These are phyloP conservation scores for Xylariaceae sp. DNA, from an alignment of 2,329 filamentous ascomycete species.

Conservation along the genomic window DNA sequence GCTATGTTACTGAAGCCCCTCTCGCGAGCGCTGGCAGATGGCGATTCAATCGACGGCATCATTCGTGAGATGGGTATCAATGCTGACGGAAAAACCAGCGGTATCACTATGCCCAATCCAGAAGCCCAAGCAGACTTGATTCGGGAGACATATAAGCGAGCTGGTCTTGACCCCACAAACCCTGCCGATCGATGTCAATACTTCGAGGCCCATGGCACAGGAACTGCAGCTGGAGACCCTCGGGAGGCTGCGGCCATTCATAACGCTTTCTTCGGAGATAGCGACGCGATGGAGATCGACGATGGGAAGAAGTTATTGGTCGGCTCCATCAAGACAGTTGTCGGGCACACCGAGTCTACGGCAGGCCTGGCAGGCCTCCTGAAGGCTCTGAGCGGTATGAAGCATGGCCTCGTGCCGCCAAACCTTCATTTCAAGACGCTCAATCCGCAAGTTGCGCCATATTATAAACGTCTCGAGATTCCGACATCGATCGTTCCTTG, in stretches of 20 bases:
- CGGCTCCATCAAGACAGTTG: conserved; percentile 42
- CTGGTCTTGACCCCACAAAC: conserved; percentile 36
- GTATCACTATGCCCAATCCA: conserved; percentile 52
- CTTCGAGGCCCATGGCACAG: conserved; percentile 45
- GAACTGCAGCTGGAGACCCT: conserved; percentile 39
- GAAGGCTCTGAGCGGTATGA: conserved; percentile 40
- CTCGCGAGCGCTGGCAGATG: conserved; percentile 47
- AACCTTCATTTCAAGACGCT: conserved; percentile 41
- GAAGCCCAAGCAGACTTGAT: conserved; percentile 44
- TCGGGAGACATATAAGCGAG: conserved; percentile 38
- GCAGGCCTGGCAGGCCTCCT: conserved; percentile 47
- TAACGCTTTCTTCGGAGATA: conserved; percentile 35
- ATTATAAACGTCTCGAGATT: conserved; percentile 32
- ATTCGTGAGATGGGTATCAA: conserved; percentile 47
- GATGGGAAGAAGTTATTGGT: conserved; percentile 31
- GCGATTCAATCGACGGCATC: conserved; percentile 42
- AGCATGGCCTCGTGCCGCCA: conserved; percentile 37
- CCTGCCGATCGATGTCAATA: conserved; percentile 40
- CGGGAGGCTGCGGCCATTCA: conserved; percentile 42
- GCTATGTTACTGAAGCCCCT: conserved; percentile 49
- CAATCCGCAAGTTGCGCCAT: conserved; percentile 39
- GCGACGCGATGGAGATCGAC: background rate
- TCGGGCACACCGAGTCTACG: conserved; percentile 48
- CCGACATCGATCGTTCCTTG: conserved; percentile 32
- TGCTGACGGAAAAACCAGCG: conserved; percentile 48